phyloP scores from a whole-genome alignment of 2,329 filamentous ascomycete genomes.

The Didymella pinodella region DNA sequence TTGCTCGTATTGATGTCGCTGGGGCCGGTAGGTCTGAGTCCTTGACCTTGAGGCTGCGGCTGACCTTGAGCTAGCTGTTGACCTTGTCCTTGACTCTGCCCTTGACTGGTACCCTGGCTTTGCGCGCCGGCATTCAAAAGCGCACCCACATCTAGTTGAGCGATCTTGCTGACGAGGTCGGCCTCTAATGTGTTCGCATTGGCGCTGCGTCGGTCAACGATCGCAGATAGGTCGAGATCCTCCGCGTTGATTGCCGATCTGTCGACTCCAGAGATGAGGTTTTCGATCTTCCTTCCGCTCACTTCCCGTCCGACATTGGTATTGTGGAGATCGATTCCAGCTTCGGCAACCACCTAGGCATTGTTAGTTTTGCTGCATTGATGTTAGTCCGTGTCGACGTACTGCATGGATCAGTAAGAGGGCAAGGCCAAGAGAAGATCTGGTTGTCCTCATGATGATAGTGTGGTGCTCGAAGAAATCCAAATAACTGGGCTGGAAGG shows the following conservation, averaged over 20 bases:
- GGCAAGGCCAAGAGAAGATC: constrained; percentile 33
- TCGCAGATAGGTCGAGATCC: constrained; percentile 22
- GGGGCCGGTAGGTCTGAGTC: constrained; percentile 14
- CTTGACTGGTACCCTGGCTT: constrained; percentile 22
- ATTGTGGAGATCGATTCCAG: constrained; percentile 38
- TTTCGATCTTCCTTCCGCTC: constrained; percentile 35
- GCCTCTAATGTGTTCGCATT: constrained; percentile 22
- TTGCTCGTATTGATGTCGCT: constrained; percentile 22
- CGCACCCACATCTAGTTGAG: constrained; percentile 31
- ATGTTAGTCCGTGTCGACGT: constrained; percentile 22
- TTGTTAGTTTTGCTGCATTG: constrained; percentile 27
- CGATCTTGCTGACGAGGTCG: constrained; percentile 25
- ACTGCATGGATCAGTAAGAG: constrained; percentile 44
- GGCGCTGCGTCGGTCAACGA: constrained; percentile 19
- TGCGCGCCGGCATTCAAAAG: constrained; percentile 30
- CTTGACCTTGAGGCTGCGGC: constrained; percentile 11
- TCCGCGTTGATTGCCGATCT: constrained; percentile 25
- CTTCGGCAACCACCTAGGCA: constrained; percentile 35
- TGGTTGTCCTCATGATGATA: constrained; percentile 43
- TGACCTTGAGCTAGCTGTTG: constrained; percentile 15
- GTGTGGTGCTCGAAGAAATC: not conserved
- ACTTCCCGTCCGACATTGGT: constrained; percentile 32
- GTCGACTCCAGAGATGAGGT: constrained; percentile 37
- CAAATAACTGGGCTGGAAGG: not conserved
- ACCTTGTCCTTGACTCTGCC: constrained; percentile 5